These are phyloP conservation scores for Phytopythium sindhum DNA, from an alignment of 352 stramenopile species.

Conservation along the genomic window DNA sequence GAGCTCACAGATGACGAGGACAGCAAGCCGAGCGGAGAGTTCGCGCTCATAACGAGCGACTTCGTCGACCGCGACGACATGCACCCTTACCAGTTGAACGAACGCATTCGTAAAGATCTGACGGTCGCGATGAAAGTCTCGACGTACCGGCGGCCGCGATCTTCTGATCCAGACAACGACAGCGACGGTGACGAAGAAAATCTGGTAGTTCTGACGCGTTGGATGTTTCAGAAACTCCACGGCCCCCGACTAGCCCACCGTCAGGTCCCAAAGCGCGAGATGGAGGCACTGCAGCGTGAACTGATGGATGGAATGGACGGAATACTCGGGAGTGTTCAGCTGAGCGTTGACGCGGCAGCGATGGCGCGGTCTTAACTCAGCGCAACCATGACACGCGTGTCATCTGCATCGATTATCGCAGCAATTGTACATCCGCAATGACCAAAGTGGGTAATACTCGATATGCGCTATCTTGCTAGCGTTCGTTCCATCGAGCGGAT, in stretches of 20 bases:
- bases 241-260: not conserved
- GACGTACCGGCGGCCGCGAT: not conserved
- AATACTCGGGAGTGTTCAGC: not conserved
- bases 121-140: slow-evolving; percentile 20
- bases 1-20: slow-evolving; percentile 9
- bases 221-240: slow-evolving; percentile 2
- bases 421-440: not conserved
- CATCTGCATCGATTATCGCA: not conserved
- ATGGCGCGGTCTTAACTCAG: not conserved
- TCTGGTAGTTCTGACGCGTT: slow-evolving; percentile 1
- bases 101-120: slow-evolving; percentile 25
- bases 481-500: slow-evolving; percentile 25
- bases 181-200: not conserved
- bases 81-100: slow-evolving; percentile 18
- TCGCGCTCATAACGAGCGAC: slow-evolving; percentile 20
- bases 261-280: not conserved
- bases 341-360: not conserved
- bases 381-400: too few species aligned
- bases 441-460: not conserved
- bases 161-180: not conserved
- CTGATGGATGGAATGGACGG: not conserved
- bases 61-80: slow-evolving; percentile 27
- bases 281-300: not conserved
- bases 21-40: slow-evolving; percentile 6
- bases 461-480: slow-evolving; percentile 4